A percentile compares a stretch with the other conserved stretches of the same genome.
phyloP scores from a whole-genome alignment of 495 filamentous ascomycete species.

The Extremus antarcticus region DNA sequence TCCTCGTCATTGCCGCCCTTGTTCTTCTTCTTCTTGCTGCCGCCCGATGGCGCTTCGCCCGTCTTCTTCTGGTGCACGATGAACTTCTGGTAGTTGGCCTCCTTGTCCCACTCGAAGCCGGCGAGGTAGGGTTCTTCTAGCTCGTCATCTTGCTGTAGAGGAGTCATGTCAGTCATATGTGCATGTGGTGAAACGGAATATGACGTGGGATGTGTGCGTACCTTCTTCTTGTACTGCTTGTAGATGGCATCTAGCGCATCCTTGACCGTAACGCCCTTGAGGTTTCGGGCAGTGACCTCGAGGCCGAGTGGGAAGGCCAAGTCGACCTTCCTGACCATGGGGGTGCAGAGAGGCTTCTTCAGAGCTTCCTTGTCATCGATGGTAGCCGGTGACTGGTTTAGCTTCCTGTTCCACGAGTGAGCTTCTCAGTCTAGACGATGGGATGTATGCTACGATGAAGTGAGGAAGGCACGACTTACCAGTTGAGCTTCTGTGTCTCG shows the following conservation, averaged over 20 bases:
- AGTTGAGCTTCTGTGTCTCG: slow-evolving; percentile 82
- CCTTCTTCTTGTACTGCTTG: slow-evolving; percentile 92
- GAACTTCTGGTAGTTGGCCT: slow-evolving; percentile 63
- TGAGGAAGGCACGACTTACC: slow-evolving; percentile 45
- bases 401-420: slow-evolving; percentile 44
- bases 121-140: slow-evolving; percentile 70
- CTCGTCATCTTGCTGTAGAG: slow-evolving; percentile 70
- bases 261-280: slow-evolving; percentile 89
- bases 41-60: slow-evolving; percentile 38
- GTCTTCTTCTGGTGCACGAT: slow-evolving; percentile 75
- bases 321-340: slow-evolving; percentile 86
- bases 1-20: slow-evolving; percentile 38
- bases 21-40: slow-evolving; percentile 61
- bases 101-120: slow-evolving; percentile 91
- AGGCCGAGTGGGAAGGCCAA: slow-evolving; percentile 79
- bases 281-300: slow-evolving; percentile 76
- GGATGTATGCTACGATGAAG: not conserved
- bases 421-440: not conserved
- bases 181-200: no score
- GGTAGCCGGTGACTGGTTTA: slow-evolving; percentile 69
- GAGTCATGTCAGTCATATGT: not conserved
- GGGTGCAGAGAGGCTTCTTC: slow-evolving; percentile 65
- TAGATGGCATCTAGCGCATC: slow-evolving; percentile 87
- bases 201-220: slow-evolving; percentile 25
- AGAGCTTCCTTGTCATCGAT: slow-evolving; percentile 73